phyloP scores from a whole-genome alignment of 805 yeast species.

The Sugiyamaella lignohabitans region DNA sequence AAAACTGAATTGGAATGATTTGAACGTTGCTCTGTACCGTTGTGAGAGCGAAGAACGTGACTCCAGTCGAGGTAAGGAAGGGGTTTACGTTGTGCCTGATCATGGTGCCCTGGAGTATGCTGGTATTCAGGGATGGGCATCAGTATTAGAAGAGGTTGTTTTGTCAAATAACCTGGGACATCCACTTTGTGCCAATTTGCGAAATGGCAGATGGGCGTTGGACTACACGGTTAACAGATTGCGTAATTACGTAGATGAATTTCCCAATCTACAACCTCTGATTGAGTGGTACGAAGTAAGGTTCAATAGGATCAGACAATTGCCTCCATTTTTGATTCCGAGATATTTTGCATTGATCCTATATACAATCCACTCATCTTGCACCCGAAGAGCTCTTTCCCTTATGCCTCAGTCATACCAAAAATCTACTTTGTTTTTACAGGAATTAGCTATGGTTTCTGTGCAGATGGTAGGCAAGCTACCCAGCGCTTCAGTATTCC shows the following conservation, averaged over 20 bases:
- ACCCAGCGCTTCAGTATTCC: constrained; percentile 68
- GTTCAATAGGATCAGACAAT: constrained; percentile 51
- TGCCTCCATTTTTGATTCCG: constrained; percentile 80
- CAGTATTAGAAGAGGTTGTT: constrained; percentile 57
- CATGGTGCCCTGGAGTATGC: constrained; percentile 74
- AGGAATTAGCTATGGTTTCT: constrained; percentile 70
- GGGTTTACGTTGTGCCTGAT: constrained; percentile 68
- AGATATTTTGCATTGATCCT: constrained; percentile 79
- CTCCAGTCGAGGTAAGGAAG: constrained; percentile 61
- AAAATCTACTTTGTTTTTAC: constrained; percentile 64
- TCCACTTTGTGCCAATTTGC: constrained; percentile 71
- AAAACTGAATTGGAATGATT: constrained; percentile 54
- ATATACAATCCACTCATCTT: constrained; percentile 78
- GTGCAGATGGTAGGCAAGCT: constrained; percentile 78
- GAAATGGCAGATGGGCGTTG: constrained; percentile 85
- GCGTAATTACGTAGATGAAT: constrained; percentile 42
- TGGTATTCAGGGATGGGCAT: constrained; percentile 90
- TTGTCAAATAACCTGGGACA: constrained; percentile 72
- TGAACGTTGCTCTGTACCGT: constrained; percentile 67
- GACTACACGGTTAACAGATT: constrained; percentile 66
- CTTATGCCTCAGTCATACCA: constrained; percentile 50
- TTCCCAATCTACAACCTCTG: constrained; percentile 48
- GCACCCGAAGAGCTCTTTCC: constrained; percentile 58
- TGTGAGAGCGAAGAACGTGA: constrained; percentile 88
- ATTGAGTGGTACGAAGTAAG: constrained; percentile 65